Evolutionary conservation across 2,329 filamentous ascomycete species (phyloP).

Genomic region (Rhytidhysteron rufulum): DNA sequence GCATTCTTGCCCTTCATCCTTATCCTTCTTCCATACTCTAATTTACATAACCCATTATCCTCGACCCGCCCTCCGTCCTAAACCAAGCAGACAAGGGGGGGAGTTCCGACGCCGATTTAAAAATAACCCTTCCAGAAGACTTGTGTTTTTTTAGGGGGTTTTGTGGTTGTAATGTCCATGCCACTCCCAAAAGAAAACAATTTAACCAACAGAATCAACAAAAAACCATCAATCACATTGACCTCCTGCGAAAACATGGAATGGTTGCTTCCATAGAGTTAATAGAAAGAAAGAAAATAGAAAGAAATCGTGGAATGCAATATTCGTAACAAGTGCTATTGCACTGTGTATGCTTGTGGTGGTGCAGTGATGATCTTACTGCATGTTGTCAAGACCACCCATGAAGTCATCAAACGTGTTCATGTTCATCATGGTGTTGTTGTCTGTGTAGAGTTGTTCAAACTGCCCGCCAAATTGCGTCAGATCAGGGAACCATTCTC

Average conservation of each 20-base stretch:
- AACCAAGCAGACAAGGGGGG: not conserved
- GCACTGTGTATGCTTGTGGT: too few species aligned
- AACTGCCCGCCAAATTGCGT: conserved; percentile 35
- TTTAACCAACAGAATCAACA: too few species aligned
- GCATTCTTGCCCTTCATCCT: not conserved
- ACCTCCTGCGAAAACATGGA: too few species aligned
- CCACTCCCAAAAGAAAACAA: conserved; percentile 9
- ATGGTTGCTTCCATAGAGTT: too few species aligned
- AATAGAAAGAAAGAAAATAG: too few species aligned
- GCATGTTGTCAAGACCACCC: conserved; percentile 14
- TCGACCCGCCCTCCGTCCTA: not conserved
- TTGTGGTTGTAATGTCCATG: conserved; percentile 17
- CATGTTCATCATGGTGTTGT: conserved; percentile 12
- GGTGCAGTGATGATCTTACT: conserved; percentile 14
- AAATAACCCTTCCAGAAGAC: not conserved
- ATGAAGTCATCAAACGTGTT: conserved; percentile 29
- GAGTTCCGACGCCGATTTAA: not conserved
- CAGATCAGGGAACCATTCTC: conserved; percentile 37
- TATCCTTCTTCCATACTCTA: not conserved
- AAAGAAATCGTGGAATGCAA: too few species aligned
- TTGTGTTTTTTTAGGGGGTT: conserved; percentile 35
- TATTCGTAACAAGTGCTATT: too few species aligned
- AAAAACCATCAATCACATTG: too few species aligned
- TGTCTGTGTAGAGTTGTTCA: conserved; percentile 24
- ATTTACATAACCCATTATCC: not conserved